Evolutionary conservation across 2,329 filamentous ascomycete species (phyloP).

Genomic region (Pseudogymnoascus sp.): DNA sequence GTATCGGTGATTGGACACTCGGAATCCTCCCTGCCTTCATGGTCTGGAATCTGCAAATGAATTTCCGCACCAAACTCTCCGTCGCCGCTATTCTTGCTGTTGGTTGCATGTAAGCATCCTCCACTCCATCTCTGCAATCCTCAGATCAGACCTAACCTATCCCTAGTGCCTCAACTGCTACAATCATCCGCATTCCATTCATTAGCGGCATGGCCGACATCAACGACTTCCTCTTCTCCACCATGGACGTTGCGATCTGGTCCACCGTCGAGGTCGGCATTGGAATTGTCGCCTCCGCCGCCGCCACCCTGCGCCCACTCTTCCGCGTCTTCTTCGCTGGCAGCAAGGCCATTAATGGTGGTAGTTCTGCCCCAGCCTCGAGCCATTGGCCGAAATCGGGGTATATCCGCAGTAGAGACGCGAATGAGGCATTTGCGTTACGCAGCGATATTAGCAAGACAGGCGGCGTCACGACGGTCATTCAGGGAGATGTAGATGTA

Average conservation of each 20-base stretch:
- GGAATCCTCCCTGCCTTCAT: slow-evolving; percentile 42
- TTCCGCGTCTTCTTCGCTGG: slow-evolving; percentile 20
- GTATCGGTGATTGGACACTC: slow-evolving; percentile 39
- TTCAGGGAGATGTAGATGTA: neutral
- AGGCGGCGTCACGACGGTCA: neutral
- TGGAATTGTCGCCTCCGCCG: slow-evolving; percentile 39
- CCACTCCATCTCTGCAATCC: neutral
- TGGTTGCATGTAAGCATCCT: slow-evolving; percentile 37
- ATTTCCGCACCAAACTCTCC: slow-evolving; percentile 36
- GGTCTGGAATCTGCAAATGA: slow-evolving; percentile 43
- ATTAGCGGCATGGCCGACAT: slow-evolving; percentile 30
- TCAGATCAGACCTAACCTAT: slow-evolving; percentile 8
- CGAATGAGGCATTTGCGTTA: neutral
- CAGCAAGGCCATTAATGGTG: neutral
- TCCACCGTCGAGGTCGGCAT: slow-evolving; percentile 39
- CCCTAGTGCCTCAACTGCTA: slow-evolving; percentile 32
- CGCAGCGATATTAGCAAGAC: slow-evolving; percentile 5
- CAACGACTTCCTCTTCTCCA: slow-evolving; percentile 32
- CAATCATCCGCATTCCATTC: slow-evolving; percentile 36
- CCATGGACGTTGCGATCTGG: slow-evolving; percentile 37
- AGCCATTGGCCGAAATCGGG: neutral
- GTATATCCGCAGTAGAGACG: neutral
- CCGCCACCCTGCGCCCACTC: slow-evolving; percentile 40
- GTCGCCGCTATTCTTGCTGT: slow-evolving; percentile 40
- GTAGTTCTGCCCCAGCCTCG: neutral